Conservation (phyloP, 306 rosid genomes). For the Rosa multiflora region DNA sequence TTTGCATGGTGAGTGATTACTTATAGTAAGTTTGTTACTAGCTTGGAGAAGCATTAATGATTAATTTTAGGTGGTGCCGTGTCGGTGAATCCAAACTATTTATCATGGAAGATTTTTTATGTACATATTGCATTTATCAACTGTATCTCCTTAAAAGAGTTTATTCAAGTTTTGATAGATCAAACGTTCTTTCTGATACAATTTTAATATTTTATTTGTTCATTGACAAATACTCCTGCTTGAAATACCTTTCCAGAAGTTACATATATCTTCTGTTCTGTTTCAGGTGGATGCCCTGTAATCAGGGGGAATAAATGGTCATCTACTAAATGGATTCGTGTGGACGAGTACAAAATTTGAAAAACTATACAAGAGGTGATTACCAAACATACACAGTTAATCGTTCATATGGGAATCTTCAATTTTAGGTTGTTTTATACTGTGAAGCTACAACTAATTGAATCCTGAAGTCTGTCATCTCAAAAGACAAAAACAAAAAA, state of each 20-base stretch:
- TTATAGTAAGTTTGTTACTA: not conserved
- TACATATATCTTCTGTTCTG: slow-evolving; percentile 13
- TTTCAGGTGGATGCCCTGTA: slow-evolving; percentile 97
- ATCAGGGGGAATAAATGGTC: slow-evolving; percentile 98
- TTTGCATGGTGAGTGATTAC: slow-evolving; percentile 73
- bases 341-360: slow-evolving; percentile 70
- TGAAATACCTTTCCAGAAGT: not conserved
- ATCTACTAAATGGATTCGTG: slow-evolving; percentile 90
- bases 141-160: not conserved
- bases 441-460: not conserved
- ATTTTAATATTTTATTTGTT: not conserved
- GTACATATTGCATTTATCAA: not conserved
- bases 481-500: not conserved
- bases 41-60: not conserved
- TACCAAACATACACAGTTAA: not conserved
- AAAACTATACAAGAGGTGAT: slow-evolving; percentile 40
- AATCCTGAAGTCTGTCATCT: not conserved
- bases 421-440: not conserved
- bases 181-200: not conserved
- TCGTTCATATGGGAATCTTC: not conserved
- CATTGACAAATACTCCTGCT: not conserved
- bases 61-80: not conserved
- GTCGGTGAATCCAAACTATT: slow-evolving; percentile 4
- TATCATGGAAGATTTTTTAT: slow-evolving; percentile 6
- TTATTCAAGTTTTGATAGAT: not conserved